Evolutionary conservation across 2,329 filamentous ascomycete species (phyloP).

Genomic region (Exophiala dermatitidis): DNA sequence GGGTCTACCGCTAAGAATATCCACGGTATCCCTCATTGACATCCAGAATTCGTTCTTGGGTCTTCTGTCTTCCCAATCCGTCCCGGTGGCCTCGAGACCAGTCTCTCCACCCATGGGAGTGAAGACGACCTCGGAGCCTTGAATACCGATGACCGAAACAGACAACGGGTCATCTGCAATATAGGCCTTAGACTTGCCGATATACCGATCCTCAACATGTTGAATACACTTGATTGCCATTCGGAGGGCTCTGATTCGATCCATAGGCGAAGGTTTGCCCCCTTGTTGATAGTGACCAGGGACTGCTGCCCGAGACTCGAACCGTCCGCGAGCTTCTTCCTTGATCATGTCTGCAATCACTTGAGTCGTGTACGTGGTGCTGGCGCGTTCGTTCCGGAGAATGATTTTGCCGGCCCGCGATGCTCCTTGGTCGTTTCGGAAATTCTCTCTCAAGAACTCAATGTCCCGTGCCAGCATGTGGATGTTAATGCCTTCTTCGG

Average conservation of each 20-base stretch:
- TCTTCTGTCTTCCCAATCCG: conserved; percentile 85
- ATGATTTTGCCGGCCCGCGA: conserved; percentile 88
- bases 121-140: conserved; percentile 84
- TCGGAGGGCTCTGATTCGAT: conserved; percentile 82
- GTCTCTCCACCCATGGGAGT: conserved; percentile 58
- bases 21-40: conserved; percentile 68
- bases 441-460: conserved; percentile 76
- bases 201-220: conserved; percentile 69
- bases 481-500: conserved; percentile 89
- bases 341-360: conserved; percentile 93
- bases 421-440: conserved; percentile 76
- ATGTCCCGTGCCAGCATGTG: conserved; percentile 91
- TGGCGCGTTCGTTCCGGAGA: conserved; percentile 92
- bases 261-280: conserved; percentile 88
- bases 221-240: conserved; percentile 92
- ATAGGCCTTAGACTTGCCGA: conserved; percentile 56
- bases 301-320: conserved; percentile 85
- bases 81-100: conserved; percentile 72
- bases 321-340: conserved; percentile 83
- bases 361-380: conserved; percentile 81
- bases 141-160: conserved; percentile 80
- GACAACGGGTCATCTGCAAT: conserved; percentile 69
- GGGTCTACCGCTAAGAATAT: conserved; percentile 72
- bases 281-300: conserved; percentile 94
- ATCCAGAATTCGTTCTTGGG: conserved; percentile 84